Base-by-base conservation (phyloP, 164 flowering plant species). In the Aristolochia californica region DNA sequence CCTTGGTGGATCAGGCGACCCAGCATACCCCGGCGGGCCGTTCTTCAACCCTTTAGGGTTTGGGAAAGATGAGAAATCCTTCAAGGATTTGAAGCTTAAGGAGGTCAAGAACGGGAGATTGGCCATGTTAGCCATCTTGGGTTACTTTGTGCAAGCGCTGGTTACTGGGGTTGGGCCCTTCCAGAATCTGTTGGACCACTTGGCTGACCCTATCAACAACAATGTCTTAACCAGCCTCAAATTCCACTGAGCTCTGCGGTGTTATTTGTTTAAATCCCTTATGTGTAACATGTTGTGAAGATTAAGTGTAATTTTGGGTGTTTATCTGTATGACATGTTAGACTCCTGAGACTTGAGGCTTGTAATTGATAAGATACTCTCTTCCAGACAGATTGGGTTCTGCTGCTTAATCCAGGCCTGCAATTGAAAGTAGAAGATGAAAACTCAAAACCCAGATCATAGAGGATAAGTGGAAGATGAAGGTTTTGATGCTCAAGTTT, bases 101-200 rank as follows among this genome's bases (percentile, higher is more conserved):
- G 98, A 91, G 60, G 74, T 91, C 56, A 91, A 91, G 89, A 91
- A 88, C 73, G 98, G 98, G 45, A 82, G 97, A 68, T 57, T 93
- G 76, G 97, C 97, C 10, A 93, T 93, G 98, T 70, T 88, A 79
- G 96, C 97, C 3, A 66, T 93, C 12, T 62, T 93, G 86, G 98
- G 96, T 45, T 91, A 71, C 79, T 91, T 87, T 45, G 51, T 84
- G 4, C 98, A 87, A 58, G 98, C 66, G 5, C 75, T 78, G 24
- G 95, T 93, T 1, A 93, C 97, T 0, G 95, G 98, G 18, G 97
- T 79, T 45, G 98, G 98, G 0, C 98, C 98, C 0, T 83, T 20
- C 76, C 98, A 88, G 45, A 93, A 93, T 84, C 82, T 93, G 16
- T 70, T 93, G 63, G 98, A 93, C 58, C 98, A 93, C 63, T 75